Base-by-base conservation (phyloP, 305 asterid species). In the Euphrasia arctica region DNA sequence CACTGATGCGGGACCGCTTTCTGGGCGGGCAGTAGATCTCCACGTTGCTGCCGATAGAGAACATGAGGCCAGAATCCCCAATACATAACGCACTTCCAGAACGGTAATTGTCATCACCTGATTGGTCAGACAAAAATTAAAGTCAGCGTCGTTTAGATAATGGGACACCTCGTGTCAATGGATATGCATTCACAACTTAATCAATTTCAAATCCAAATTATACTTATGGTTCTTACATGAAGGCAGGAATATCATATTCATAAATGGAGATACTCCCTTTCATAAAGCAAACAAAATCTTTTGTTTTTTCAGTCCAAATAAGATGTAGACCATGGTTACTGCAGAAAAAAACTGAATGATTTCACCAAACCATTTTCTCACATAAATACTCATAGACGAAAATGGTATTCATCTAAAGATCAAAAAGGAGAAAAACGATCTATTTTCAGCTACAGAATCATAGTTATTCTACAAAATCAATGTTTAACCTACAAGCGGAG, bases 101-200 rank as follows among this genome's bases (percentile, higher is more conserved):
- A 55, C 66, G 76, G 70, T 84, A 75, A 64, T 88, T 93, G 66
- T 83, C 79, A 13, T 86, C 97, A 72, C 97, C 98, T 92, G 91
- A 73, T 72, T 58, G 62, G 73, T 36, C 64, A 57, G 9, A 5
- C 4, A 32, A 59, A 64, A 39, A 39, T 39, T 56, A 65, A 34
- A 22, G 72, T 78, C 70, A 80, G 73, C 66, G 15, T 63, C 31
- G 59, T 42, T 32, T 47, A 13, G 55, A 36, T 25, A 25, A 25
- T 1, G 9, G 27, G 34, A 49, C 47, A 54, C 55, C 70, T 54
- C 28, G 52, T 45, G 10, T 58, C 28, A 73, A 59, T 41, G 28
- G 64, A 65, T 64, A 64, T 4, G 1, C 7, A 28, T 11, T 45
- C 36, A 9, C 45, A 36, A 39, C 25, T 25, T 34, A 74, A n/a